Conservation (phyloP, 2,329 filamentous ascomycete genomes). For the Cucurbitaria berberidis region DNA sequence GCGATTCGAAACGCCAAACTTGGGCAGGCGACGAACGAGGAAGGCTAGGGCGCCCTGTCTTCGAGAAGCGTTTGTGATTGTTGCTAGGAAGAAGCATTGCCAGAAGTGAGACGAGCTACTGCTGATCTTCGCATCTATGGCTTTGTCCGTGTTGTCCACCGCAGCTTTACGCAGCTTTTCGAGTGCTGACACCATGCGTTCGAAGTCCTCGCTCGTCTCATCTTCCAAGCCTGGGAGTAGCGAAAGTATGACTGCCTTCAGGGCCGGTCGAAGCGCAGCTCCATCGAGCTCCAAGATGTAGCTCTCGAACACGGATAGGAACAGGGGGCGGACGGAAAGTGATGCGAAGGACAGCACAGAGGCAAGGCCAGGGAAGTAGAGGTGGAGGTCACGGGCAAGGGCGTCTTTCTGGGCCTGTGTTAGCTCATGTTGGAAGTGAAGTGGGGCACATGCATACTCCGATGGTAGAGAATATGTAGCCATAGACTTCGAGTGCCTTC, state of each 20-base stretch:
- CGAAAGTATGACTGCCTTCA: conserved; percentile 90
- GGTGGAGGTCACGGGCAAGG: conserved; percentile 78
- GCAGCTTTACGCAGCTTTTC: conserved; percentile 77
- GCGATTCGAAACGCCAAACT: conserved; percentile 57
- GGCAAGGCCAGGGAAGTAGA: conserved; percentile 89
- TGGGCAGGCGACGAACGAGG: conserved; percentile 78
- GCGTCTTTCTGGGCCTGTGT: conserved; percentile 63
- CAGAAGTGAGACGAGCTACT: conserved; percentile 87
- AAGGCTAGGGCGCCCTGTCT: conserved; percentile 89
- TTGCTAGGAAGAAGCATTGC: conserved; percentile 95
- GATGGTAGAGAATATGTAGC: conserved; percentile 84
- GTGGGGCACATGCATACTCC: conserved; percentile 58
- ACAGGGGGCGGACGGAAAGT: conserved; percentile 83
- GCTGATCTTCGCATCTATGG: conserved; percentile 40
- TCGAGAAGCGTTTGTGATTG: conserved; percentile 85
- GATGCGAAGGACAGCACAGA: conserved; percentile 94
- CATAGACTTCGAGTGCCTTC: conserved; percentile 93
- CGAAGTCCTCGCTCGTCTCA: conserved; percentile 96
- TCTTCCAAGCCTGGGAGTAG: conserved; percentile 91
- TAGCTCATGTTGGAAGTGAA: conserved; percentile 23
- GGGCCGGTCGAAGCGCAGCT: conserved; percentile 76
- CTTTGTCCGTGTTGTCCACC: conserved; percentile 58
- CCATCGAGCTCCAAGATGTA: conserved; percentile 77
- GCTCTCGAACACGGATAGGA: conserved; percentile 81
- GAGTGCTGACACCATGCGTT: conserved; percentile 79